These are phyloP conservation scores for Cladosporium colombiae DNA, from an alignment of 2,329 filamentous ascomycete genomes.

Conservation along the genomic window DNA sequence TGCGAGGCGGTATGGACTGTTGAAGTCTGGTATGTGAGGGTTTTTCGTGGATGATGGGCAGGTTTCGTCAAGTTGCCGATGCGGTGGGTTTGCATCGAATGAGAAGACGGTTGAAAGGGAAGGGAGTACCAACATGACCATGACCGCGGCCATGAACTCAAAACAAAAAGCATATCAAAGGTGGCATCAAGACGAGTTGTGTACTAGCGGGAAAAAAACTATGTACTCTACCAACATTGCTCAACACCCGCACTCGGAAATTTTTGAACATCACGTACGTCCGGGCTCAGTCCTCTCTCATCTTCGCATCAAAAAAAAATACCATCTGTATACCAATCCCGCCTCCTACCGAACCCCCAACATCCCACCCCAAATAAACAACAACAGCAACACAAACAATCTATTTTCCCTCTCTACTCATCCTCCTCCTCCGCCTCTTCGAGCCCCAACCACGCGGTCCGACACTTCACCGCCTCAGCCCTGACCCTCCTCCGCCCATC, in stretches of 20 bases:
- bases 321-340: background rate
- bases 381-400: too few relatives aligned
- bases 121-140: background rate
- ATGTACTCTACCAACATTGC: background rate
- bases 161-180: background rate
- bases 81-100: background rate
- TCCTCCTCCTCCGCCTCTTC: slow-evolving; percentile 61
- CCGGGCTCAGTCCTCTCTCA: background rate
- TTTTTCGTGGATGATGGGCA: background rate
- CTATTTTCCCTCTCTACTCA: slow-evolving; percentile 22
- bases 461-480: slow-evolving; percentile 62
- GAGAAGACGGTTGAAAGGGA: background rate
- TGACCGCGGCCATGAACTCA: too few relatives aligned
- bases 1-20: background rate
- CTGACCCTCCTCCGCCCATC: slow-evolving; percentile 64
- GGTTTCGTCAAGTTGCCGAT: background rate
- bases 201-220: background rate
- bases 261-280: background rate
- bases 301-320: background rate
- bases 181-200: background rate
- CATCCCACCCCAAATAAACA: too few relatives aligned
- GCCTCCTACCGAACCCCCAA: too few relatives aligned
- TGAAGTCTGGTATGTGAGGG: background rate
- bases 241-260: background rate
- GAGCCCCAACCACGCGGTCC: slow-evolving; percentile 61